Conservation (phyloP, 108 stramenopile genomes). For the Nitzschia inconspicua region DNA sequence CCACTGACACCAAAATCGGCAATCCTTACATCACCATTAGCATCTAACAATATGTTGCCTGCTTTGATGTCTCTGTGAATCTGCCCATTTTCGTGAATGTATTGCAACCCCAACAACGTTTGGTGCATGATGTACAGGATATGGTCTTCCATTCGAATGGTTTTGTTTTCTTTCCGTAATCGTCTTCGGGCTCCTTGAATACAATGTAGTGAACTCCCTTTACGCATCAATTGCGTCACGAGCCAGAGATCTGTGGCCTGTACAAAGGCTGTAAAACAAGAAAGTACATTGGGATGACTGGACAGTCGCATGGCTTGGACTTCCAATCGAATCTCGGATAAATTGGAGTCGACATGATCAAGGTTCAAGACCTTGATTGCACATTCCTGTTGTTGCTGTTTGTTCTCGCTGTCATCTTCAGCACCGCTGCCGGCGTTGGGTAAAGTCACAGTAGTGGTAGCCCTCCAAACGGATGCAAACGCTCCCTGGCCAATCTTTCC, state of each 20-base stretch:
- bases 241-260: slow-evolving; percentile 88
- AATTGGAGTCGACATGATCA: slow-evolving; percentile 85
- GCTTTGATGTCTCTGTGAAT: slow-evolving; percentile 98
- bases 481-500: slow-evolving; percentile 92
- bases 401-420: not conserved
- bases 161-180: not conserved
- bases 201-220: slow-evolving; percentile 83
- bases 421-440: not conserved
- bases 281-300: slow-evolving; percentile 85
- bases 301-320: slow-evolving; percentile 92
- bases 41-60: slow-evolving; percentile 80
- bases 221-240: slow-evolving; percentile 92
- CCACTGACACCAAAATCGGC: slow-evolving; percentile 97
- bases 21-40: slow-evolving; percentile 76
- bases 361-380: slow-evolving; percentile 93
- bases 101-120: slow-evolving; percentile 86
- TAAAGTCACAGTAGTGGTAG: slow-evolving; percentile 24
- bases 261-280: slow-evolving; percentile 91
- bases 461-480: slow-evolving; percentile 92
- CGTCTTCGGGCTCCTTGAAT: slow-evolving; percentile 57
- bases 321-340: slow-evolving; percentile 89
- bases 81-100: slow-evolving; percentile 94
- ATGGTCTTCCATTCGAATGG: slow-evolving; percentile 57
- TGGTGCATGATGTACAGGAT: slow-evolving; percentile 89
- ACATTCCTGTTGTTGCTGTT: slow-evolving; percentile 31